phyloP scores from a whole-genome alignment of 352 stramenopile species.

The Lagenidium giganteum region DNA sequence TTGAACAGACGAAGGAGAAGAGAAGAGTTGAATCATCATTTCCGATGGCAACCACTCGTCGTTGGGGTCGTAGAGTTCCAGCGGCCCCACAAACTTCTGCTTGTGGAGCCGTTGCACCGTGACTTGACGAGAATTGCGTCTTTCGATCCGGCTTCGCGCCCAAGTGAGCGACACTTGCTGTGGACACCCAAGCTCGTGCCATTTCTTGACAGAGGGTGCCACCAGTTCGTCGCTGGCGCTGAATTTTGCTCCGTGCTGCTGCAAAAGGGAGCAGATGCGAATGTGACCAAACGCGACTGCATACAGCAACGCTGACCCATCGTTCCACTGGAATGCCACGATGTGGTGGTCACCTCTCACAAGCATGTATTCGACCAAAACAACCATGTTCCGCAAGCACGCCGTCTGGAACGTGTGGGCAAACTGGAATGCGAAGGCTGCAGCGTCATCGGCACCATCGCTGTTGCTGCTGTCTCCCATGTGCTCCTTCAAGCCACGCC shows the following conservation, averaged over 20 bases:
- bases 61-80: conserved; percentile 13
- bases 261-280: conserved; percentile 24
- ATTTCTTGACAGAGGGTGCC: conserved; percentile 56
- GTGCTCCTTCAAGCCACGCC: conserved; percentile 42
- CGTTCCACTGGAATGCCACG: conserved; percentile 52
- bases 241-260: conserved; percentile 38
- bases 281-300: conserved; percentile 57
- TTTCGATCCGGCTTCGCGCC: too few relatives aligned
- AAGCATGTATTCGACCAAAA: conserved; percentile 47
- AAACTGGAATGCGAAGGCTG: conserved; percentile 66
- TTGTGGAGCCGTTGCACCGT: not conserved
- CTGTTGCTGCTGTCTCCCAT: conserved; percentile 4
- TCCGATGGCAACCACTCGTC: conserved; percentile 13
- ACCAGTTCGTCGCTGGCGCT: conserved; percentile 43
- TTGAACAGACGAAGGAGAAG: too few relatives aligned
- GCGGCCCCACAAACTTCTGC: conserved; percentile 12
- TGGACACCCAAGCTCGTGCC: conserved; percentile 46
- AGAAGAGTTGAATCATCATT: too few relatives aligned
- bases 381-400: conserved; percentile 41
- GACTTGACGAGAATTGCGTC: too few relatives aligned
- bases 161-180: conserved; percentile 21
- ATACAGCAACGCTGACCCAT: conserved; percentile 51
- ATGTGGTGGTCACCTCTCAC: conserved; percentile 45
- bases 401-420: conserved; percentile 52
- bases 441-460: conserved; percentile 16